Percentiles rank a stretch among this genome's conserved stretches.
These are phyloP conservation scores for Dactylonectria macrodidyma DNA, from an alignment of 2,329 filamentous ascomycete species.

Conservation along the genomic window DNA sequence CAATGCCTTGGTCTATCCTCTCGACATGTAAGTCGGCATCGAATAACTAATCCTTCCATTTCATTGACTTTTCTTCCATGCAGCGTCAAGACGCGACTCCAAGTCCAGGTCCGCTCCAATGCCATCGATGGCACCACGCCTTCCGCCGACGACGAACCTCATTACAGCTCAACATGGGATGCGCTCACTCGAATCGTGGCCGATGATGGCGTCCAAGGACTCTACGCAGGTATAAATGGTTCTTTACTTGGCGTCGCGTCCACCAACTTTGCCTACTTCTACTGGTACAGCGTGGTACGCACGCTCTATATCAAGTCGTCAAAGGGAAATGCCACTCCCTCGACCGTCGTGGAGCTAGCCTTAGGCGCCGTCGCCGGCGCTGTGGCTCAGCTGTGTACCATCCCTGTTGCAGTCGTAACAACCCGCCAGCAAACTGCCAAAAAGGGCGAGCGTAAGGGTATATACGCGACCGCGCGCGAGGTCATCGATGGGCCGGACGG, in stretches of 20 bases:
- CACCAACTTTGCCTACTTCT: slow-evolving; percentile 99
- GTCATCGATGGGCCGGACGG: slow-evolving; percentile 94
- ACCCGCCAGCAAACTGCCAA: slow-evolving; percentile 95
- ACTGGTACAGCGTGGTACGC: slow-evolving; percentile 95
- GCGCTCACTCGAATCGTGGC: slow-evolving; percentile 88
- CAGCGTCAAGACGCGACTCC: slow-evolving; percentile 95
- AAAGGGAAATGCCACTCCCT: slow-evolving; percentile 69
- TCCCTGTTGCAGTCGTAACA: slow-evolving; percentile 95
- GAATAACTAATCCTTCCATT: background rate
- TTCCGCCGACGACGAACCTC: slow-evolving; percentile 66
- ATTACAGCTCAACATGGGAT: slow-evolving; percentile 91
- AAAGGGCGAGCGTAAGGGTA: slow-evolving; percentile 86
- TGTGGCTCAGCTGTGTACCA: slow-evolving; percentile 94
- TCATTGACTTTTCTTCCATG: slow-evolving; percentile 8
- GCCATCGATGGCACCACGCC: slow-evolving; percentile 61
- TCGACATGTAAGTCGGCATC: slow-evolving; percentile 84
- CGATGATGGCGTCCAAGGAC: slow-evolving; percentile 83
- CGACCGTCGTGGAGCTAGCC: slow-evolving; percentile 85
- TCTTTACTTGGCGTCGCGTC: slow-evolving; percentile 93
- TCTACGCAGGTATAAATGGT: slow-evolving; percentile 92
- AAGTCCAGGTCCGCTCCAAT: slow-evolving; percentile 87
- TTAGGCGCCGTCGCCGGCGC: slow-evolving; percentile 92
- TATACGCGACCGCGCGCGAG: slow-evolving; percentile 89
- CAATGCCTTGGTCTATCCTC: slow-evolving; percentile 94
- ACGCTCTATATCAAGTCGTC: slow-evolving; percentile 80